Conservation (phyloP, 768 basidiomycete genomes). For the Cantharellus cinnabarinus region DNA sequence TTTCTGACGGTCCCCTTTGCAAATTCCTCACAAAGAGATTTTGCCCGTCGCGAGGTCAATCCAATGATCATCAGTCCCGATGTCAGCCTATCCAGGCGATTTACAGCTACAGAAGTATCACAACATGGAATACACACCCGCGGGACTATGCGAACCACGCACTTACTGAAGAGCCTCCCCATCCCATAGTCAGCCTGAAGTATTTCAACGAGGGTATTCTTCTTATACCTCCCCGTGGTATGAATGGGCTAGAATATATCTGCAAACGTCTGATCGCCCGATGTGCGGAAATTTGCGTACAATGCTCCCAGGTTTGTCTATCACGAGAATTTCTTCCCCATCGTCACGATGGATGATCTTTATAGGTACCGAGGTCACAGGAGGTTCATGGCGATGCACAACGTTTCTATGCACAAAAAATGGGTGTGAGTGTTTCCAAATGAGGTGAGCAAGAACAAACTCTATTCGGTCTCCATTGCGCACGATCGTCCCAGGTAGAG, state of each 20-base stretch:
- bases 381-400: slow-evolving; percentile 93
- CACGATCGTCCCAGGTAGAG: slow-evolving; percentile 57
- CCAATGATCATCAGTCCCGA: slow-evolving; percentile 92
- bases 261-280: not conserved
- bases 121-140: not conserved
- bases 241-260: slow-evolving; percentile 53
- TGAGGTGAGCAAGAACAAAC: slow-evolving; percentile 24
- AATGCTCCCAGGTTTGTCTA: slow-evolving; percentile 93
- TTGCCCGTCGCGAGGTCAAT: slow-evolving; percentile 35
- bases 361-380: slow-evolving; percentile 69
- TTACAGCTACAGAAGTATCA: slow-evolving; percentile 44
- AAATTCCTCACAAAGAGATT: slow-evolving; percentile 36
- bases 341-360: slow-evolving; percentile 58
- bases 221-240: slow-evolving; percentile 73
- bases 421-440: not conserved
- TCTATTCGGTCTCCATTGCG: slow-evolving; percentile 78
- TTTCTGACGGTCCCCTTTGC: slow-evolving; percentile 64
- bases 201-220: slow-evolving; percentile 75
- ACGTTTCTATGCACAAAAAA: slow-evolving; percentile 38
- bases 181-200: slow-evolving; percentile 69
- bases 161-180: slow-evolving; percentile 65
- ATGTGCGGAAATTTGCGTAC: slow-evolving; percentile 31
- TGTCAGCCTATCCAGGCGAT: slow-evolving; percentile 82
- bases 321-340: slow-evolving; percentile 68
- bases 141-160: not conserved